phyloP scores from a whole-genome alignment of 169 alveolate species.

The Plasmodium reichenowi region DNA sequence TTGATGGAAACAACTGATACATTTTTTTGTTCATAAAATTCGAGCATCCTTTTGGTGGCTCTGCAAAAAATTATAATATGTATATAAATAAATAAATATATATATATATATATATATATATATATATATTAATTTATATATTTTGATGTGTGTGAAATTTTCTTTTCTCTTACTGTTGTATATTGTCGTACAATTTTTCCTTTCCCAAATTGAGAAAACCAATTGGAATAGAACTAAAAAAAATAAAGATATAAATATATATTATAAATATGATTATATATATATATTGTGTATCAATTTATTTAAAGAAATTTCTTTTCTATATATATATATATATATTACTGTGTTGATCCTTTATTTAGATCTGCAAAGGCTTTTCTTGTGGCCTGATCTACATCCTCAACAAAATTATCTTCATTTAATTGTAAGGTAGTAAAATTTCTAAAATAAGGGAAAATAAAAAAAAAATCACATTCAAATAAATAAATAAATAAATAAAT shows the following conservation, averaged over 20 bases:
- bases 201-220: slow-evolving; percentile 65
- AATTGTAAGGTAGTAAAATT: slow-evolving; percentile 61
- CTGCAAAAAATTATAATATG: slow-evolving; percentile 6
- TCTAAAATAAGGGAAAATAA: slow-evolving; percentile 8
- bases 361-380: slow-evolving; percentile 43
- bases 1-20: slow-evolving; percentile 52
- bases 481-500: no score
- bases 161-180: slow-evolving; percentile 22
- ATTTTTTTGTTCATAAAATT: slow-evolving; percentile 61
- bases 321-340: slow-evolving; percentile 9
- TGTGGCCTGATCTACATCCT: slow-evolving; percentile 16
- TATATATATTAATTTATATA: no score
- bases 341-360: slow-evolving; percentile 74
- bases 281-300: not conserved
- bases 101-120: no score
- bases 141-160: not conserved
- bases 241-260: not conserved
- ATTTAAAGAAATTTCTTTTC: no score
- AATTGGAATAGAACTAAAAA: slow-evolving; percentile 67
- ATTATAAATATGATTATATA: not conserved
- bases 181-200: slow-evolving; percentile 62
- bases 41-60: slow-evolving; percentile 40
- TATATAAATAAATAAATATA: not conserved
- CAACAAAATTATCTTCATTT: slow-evolving; percentile 48
- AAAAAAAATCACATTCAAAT: no score